Evolutionary conservation across 441 rosid genomes (phyloP).

Genomic region (Macaranga tanarius): DNA sequence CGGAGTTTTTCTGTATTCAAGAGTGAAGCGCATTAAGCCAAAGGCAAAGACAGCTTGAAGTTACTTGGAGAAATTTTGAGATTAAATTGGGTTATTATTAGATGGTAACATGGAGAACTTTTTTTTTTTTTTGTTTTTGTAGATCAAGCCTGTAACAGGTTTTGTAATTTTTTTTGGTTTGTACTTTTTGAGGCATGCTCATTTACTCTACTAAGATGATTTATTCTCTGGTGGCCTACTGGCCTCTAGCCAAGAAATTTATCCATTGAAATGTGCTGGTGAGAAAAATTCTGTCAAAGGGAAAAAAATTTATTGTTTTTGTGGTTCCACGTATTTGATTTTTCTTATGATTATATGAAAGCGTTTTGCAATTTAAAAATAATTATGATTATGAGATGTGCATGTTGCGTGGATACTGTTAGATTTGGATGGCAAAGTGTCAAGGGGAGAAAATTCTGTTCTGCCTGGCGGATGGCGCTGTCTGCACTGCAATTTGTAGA

Average conservation of each 20-base stretch:
- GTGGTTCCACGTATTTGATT: neutral
- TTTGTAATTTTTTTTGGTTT: neutral
- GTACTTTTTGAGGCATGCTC: neutral
- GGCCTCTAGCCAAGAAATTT: neutral
- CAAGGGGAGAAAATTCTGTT: no score
- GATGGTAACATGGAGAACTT: constrained; percentile 15
- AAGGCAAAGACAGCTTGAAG: constrained; percentile 74
- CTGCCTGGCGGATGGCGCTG: no score
- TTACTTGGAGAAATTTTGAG: constrained; percentile 16
- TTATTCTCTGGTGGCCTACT: constrained; percentile 3
- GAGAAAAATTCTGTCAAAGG: neutral
- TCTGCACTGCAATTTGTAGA: no score
- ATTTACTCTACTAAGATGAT: neutral
- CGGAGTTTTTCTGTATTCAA: constrained; percentile 90
- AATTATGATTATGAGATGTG: no score
- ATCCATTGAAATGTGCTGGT: constrained; percentile 9
- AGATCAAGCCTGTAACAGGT: constrained; percentile 24
- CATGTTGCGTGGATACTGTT: no score
- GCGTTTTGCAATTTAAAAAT: no score
- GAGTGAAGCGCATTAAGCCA: constrained; percentile 90
- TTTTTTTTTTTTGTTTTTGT: no score
- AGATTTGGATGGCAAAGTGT: no score
- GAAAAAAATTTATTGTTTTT: neutral
- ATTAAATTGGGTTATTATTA: constrained; percentile 21
- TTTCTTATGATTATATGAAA: no score